Evolutionary conservation across 2,329 filamentous ascomycete species (phyloP).

Genomic region (Annulohypoxylon truncatum): DNA sequence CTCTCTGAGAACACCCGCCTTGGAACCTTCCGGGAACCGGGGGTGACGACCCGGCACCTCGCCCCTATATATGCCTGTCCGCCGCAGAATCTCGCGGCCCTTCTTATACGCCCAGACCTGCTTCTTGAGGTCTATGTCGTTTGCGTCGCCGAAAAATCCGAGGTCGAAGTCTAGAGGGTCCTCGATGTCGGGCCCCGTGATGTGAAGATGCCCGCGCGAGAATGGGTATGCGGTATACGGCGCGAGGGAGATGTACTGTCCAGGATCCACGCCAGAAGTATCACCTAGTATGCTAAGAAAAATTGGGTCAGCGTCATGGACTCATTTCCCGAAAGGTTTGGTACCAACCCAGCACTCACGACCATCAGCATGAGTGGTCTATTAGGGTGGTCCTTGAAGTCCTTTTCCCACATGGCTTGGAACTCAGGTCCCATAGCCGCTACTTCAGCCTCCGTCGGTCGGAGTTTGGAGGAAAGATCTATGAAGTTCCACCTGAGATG

Average conservation of each 20-base stretch:
- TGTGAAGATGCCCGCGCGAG: conserved; percentile 70
- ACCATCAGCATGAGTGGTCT: conserved; percentile 58
- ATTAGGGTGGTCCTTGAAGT: conserved; percentile 57
- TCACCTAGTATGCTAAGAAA: conserved; percentile 35
- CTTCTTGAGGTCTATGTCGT: conserved; percentile 65
- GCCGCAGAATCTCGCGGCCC: conserved; percentile 69
- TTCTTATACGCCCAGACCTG: conserved; percentile 74
- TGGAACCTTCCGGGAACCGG: conserved; percentile 55
- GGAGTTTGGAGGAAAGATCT: conserved; percentile 62
- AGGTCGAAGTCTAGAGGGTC: conserved; percentile 66
- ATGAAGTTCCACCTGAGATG: conserved; percentile 65
- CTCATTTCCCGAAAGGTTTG: conserved; percentile 21
- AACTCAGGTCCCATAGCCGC: conserved; percentile 62
- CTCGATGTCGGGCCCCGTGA: conserved; percentile 56
- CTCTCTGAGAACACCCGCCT: conserved; percentile 47
- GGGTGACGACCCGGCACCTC: conserved; percentile 58
- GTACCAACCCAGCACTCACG: conserved; percentile 53
- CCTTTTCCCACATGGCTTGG: conserved; percentile 61
- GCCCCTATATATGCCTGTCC: conserved; percentile 63
- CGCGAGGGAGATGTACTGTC: conserved; percentile 63
- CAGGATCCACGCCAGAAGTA: conserved; percentile 26
- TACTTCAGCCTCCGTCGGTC: conserved; percentile 62
- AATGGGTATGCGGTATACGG: conserved; percentile 69
- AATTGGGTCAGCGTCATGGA: not conserved
- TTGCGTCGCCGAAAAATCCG: conserved; percentile 65